Conservation (phyloP, 2,329 filamentous ascomycete species). For the Rutstroemia sp. region DNA sequence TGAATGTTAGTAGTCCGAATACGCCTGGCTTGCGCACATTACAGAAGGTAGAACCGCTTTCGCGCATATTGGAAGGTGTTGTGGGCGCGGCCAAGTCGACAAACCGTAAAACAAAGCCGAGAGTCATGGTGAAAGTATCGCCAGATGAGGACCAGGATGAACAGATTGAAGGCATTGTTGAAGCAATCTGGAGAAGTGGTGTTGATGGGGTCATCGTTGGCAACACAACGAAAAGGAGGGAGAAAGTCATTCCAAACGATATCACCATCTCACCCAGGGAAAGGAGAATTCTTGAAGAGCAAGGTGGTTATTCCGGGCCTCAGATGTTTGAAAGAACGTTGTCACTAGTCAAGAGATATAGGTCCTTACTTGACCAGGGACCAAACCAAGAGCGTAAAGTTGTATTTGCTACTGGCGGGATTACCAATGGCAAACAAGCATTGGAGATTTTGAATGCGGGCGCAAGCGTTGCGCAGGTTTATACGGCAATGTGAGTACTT, state of each 20-base stretch:
- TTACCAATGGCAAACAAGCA: slow-evolving; percentile 82
- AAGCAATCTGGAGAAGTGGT: slow-evolving; percentile 73
- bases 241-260: slow-evolving; percentile 60
- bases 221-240: slow-evolving; percentile 86
- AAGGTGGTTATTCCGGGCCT: slow-evolving; percentile 85
- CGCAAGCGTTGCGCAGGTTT: slow-evolving; percentile 85
- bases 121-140: slow-evolving; percentile 96
- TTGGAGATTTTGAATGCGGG: slow-evolving; percentile 77
- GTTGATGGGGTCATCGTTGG: slow-evolving; percentile 95
- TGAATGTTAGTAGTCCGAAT: slow-evolving; percentile 96
- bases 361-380: slow-evolving; percentile 54
- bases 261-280: slow-evolving; percentile 60
- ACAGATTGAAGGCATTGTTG: slow-evolving; percentile 82
- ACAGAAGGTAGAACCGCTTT: slow-evolving; percentile 78
- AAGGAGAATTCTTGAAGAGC: slow-evolving; percentile 60
- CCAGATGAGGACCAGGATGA: slow-evolving; percentile 84
- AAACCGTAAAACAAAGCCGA: slow-evolving; percentile 64
- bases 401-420: slow-evolving; percentile 89
- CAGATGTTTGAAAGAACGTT: slow-evolving; percentile 78
- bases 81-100: slow-evolving; percentile 67
- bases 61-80: slow-evolving; percentile 71
- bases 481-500: slow-evolving; percentile 55
- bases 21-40: slow-evolving; percentile 84
- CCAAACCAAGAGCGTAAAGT: slow-evolving; percentile 52
- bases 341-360: slow-evolving; percentile 71